Evolutionary conservation across 371 early-diverging fungal genomes (phyloP), one percentile per base, ranked within the genome.

Genomic region (Mortierella sp.): DNA sequence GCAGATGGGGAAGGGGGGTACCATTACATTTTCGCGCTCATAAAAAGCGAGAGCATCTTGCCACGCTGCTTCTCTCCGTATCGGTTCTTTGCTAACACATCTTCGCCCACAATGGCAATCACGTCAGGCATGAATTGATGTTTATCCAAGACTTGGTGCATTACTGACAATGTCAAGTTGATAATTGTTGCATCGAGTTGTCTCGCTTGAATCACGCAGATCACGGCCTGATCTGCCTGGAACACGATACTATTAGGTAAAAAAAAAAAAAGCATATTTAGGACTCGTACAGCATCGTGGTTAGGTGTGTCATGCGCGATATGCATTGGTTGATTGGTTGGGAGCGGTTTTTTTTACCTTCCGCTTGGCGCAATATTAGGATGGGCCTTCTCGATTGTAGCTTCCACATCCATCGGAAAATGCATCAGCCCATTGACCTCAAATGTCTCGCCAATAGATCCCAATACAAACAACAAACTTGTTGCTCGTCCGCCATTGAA

Each of bases 321-420:
- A n/a, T n/a, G n/a, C 32, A 10, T 10, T 5, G 19, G 29, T 9
- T 12, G 31, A 28, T 19, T n/a, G n/a, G 45, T 23, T 42, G 15
- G 40, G 10, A 13, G 40, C 1, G 13, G 13, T 45, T 19, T 45
- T 19, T 45, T 43, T 75, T 83, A 89, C 90, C 90, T 85, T 83
- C 90, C 90, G 15, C 84, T 84, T 3, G 83, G 66, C 10, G 88
- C 74, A 55, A 91, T 85, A 3, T 76, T 73, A 9, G 84, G 80
- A 79, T 89, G 88, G 0, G 66, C 54, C 10, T 84, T 76, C 69
- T 93, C 94, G 34, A 93, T 89, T 0, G 92, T 89, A 12, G 75
- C 66, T 71, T 96, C 95, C 7, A 94, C 79, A 67, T 95, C 95
- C n/a, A 76, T 64, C 12, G 91, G 88, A 64, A 91, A 94, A 83